These are phyloP conservation scores for Salvia splendens DNA, from an alignment of 257 asterid genomes.

Conservation along the genomic window DNA sequence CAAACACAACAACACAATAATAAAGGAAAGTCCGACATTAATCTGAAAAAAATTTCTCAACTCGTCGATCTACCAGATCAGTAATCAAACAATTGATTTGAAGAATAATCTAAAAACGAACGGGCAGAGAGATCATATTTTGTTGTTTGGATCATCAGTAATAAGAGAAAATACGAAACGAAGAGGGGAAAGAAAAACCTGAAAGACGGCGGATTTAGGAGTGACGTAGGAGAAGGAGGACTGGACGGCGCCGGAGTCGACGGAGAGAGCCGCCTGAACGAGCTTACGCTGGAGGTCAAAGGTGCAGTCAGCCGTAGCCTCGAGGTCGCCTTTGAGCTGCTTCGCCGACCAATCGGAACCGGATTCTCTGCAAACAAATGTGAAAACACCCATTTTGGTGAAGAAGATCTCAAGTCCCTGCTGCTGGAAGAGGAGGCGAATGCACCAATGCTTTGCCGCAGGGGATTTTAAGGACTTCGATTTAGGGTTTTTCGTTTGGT, in stretches of 20 bases:
- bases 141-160: no score
- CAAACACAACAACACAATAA: no score
- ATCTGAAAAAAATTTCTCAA: background rate
- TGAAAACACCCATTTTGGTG: constrained; percentile 54
- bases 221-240: constrained; percentile 74
- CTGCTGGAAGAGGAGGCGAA: background rate
- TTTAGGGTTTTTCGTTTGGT: constrained; percentile 32
- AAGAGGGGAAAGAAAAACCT: constrained; percentile 41
- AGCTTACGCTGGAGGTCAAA: constrained; percentile 79
- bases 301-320: constrained; percentile 48
- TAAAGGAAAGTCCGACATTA: background rate
- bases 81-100: background rate
- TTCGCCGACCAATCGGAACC: constrained; percentile 57
- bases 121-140: no score
- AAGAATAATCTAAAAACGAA: background rate
- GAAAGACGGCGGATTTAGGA: constrained; percentile 80
- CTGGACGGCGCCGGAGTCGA: constrained; percentile 75
- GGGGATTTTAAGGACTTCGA: background rate
- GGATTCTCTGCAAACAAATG: constrained; percentile 52
- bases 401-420: background rate
- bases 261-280: constrained; percentile 64
- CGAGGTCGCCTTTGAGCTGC: constrained; percentile 65
- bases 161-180: background rate
- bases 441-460: background rate
- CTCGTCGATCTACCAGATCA: background rate